Evolutionary conservation across 192 early-diverging fungal genomes (phyloP).

Genomic region (Linnemannia exigua): DNA sequence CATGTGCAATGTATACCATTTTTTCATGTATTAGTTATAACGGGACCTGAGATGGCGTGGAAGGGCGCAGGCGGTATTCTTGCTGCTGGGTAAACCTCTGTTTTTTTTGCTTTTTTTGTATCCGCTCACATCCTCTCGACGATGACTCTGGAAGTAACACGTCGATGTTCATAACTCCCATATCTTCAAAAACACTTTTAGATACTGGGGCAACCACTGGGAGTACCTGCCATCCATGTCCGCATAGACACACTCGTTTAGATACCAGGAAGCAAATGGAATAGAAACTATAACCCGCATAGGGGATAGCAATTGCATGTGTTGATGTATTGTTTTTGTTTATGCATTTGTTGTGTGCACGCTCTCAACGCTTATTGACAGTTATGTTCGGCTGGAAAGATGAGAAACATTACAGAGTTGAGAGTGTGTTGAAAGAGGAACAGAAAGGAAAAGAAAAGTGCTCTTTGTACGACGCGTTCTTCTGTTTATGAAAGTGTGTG

Average conservation of each 20-base stretch:
- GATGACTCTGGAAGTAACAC: background rate
- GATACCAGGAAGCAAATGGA: background rate
- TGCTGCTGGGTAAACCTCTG: constrained; percentile 60
- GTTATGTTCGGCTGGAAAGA: background rate
- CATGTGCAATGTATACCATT: no score
- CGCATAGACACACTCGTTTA: constrained; percentile 10
- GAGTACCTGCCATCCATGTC: constrained; percentile 44
- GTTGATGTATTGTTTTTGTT: background rate
- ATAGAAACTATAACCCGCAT: background rate
- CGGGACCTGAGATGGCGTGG: constrained; percentile 60
- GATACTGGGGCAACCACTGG: constrained; percentile 54
- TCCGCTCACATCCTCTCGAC: background rate
- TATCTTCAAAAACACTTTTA: background rate
- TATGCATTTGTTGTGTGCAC: background rate
- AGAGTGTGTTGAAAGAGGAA: background rate
- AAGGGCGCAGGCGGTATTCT: constrained; percentile 66
- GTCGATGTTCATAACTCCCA: no score
- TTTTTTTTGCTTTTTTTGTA: background rate
- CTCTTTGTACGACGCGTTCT: constrained; percentile 21
- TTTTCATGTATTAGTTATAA: constrained; percentile 44
- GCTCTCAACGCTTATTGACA: constrained; percentile 7
- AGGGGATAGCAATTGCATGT: background rate
- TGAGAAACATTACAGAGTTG: background rate
- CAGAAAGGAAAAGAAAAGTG: background rate
- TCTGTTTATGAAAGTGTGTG: background rate